Percentiles rank a stretch among this genome's conserved stretches.
phyloP scores from a whole-genome alignment of 371 early-diverging fungal species.

The Actinomortierella ambigua region DNA sequence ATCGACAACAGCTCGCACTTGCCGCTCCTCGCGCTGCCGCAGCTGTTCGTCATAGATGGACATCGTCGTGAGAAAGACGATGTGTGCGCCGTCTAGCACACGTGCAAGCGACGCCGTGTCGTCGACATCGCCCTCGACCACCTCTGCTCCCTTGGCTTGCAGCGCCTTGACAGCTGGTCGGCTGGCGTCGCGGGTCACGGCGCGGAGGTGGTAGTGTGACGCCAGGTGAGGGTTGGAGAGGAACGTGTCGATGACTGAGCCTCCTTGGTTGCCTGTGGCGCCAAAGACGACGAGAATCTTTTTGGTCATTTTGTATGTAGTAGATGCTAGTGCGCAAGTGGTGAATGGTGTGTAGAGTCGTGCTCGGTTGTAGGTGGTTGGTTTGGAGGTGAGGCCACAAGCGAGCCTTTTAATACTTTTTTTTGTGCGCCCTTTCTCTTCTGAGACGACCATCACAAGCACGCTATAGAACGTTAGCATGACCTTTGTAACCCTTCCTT shows the following conservation, averaged over 20 bases:
- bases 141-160: constrained; percentile 4
- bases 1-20: not conserved
- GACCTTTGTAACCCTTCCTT: too few species aligned
- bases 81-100: constrained; percentile 1
- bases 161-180: not conserved
- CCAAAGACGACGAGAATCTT: not conserved
- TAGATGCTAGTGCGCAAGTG: too few species aligned
- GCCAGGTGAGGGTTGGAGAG: constrained; percentile 1
- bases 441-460: too few species aligned
- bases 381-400: too few species aligned
- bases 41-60: constrained; percentile 1
- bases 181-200: constrained; percentile 3
- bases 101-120: not conserved
- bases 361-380: too few species aligned
- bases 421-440: too few species aligned
- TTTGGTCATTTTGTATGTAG: not conserved
- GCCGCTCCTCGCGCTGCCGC: not conserved
- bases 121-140: constrained; percentile 2
- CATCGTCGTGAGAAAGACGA: constrained; percentile 1
- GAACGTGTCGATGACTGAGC: constrained; percentile 3
- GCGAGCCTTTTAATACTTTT: too few species aligned
- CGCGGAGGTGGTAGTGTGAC: not conserved
- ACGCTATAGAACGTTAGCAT: too few species aligned
- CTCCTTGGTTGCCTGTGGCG: constrained; percentile 6
- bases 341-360: too few species aligned